A percentile compares a stretch with the other conserved stretches of the same genome.
Evolutionary conservation across 2,329 filamentous ascomycete species (phyloP).

Genomic region (Aspergillus amoenus): DNA sequence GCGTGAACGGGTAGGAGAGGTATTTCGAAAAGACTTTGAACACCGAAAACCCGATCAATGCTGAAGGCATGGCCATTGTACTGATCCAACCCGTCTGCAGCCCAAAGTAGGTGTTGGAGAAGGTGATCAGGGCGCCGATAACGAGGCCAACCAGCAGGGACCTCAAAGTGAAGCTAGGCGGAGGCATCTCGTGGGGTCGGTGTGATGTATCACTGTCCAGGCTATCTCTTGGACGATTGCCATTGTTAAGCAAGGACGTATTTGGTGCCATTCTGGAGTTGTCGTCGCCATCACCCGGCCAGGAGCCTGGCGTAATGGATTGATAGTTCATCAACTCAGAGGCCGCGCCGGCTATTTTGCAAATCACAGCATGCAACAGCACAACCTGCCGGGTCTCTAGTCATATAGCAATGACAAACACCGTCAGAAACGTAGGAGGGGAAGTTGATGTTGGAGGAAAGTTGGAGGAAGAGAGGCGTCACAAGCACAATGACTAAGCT

Average conservation of each 20-base stretch:
- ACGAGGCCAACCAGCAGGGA: conserved; percentile 75
- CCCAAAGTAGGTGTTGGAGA: conserved; percentile 99
- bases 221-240: neutral
- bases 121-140: conserved; percentile 89
- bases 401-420: neutral
- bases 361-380: neutral
- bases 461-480: conserved; percentile 1
- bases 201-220: neutral
- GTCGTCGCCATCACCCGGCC: conserved; percentile 25
- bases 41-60: conserved; percentile 89
- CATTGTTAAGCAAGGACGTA: conserved; percentile 5
- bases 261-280: conserved; percentile 6
- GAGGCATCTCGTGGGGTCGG: conserved; percentile 24
- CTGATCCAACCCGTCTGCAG: conserved; percentile 82
- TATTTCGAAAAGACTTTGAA: conserved; percentile 77
- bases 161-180: conserved; percentile 75
- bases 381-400: neutral
- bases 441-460: neutral
- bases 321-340: conserved; percentile 35
- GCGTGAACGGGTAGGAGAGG: conserved; percentile 78
- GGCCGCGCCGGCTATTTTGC: neutral
- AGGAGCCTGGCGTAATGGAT: conserved; percentile 27
- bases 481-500: neutral
- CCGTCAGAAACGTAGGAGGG: neutral
- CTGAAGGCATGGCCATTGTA: conserved; percentile 96